These are phyloP conservation scores for Antitrichia curtipendula DNA, from an alignment of 225 moss, liverwort and hornwort genomes.

Conservation along the genomic window DNA sequence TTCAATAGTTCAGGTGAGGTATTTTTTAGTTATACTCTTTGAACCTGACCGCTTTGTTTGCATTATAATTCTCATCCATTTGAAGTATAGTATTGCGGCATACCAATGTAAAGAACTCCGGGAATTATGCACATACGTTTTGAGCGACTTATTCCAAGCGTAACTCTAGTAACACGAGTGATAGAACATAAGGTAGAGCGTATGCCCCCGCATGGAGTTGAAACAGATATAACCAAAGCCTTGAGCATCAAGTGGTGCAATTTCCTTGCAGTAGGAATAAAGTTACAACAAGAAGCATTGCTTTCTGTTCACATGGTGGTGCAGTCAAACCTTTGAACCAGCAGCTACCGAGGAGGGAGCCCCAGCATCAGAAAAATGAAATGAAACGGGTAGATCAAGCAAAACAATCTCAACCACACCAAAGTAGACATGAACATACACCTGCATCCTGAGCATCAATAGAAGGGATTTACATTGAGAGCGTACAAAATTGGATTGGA, in stretches of 20 bases:
- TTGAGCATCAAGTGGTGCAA: neutral
- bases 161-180: neutral
- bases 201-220: neutral
- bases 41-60: neutral
- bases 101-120: neutral
- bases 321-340: neutral
- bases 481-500: neutral
- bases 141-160: neutral
- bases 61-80: neutral
- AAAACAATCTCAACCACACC: neutral
- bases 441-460: neutral
- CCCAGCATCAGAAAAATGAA: neutral
- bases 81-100: neutral
- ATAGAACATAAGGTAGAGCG: neutral
- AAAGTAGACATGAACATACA: neutral
- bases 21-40: neutral
- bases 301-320: neutral
- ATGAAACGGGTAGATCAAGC: neutral
- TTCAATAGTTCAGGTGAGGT: neutral
- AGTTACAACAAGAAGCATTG: neutral
- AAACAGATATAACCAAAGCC: neutral
- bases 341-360: neutral
- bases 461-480: neutral
- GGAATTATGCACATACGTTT: neutral
- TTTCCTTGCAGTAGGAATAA: neutral